These are phyloP conservation scores for Crataegus laevigata DNA, from an alignment of 306 rosid genomes.

Conservation along the genomic window DNA sequence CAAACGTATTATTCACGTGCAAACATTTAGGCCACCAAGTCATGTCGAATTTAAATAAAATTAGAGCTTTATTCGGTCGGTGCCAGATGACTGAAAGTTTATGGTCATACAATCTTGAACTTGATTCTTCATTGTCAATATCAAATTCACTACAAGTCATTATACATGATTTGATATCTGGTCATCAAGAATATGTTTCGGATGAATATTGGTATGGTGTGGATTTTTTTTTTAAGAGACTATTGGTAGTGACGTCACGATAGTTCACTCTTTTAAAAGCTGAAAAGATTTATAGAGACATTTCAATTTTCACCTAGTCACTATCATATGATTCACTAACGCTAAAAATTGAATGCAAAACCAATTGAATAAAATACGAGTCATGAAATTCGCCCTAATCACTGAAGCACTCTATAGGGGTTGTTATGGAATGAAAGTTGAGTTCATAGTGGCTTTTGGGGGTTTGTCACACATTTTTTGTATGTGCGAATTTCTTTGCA, in stretches of 20 bases:
- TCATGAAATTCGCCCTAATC: no score
- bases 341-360: no score
- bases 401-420: no score
- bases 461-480: background rate
- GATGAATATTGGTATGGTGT: background rate
- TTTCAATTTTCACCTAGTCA: accelerated
- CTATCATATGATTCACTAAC: accelerated
- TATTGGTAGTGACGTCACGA: no score
- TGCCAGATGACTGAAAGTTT: background rate
- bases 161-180: background rate
- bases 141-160: no score
- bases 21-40: background rate
- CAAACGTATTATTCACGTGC: background rate
- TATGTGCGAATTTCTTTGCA: background rate
- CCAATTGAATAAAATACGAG: no score
- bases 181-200: background rate
- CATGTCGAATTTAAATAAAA: background rate
- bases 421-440: background rate
- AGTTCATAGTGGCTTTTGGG: background rate
- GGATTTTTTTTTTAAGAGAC: background rate
- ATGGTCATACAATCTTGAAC: no score
- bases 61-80: background rate
- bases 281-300: accelerated
- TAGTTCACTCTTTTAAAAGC: accelerated
- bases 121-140: no score